Base-by-base conservation (phyloP, 169 alveolate species). In the Cryptosporidium canis region DNA sequence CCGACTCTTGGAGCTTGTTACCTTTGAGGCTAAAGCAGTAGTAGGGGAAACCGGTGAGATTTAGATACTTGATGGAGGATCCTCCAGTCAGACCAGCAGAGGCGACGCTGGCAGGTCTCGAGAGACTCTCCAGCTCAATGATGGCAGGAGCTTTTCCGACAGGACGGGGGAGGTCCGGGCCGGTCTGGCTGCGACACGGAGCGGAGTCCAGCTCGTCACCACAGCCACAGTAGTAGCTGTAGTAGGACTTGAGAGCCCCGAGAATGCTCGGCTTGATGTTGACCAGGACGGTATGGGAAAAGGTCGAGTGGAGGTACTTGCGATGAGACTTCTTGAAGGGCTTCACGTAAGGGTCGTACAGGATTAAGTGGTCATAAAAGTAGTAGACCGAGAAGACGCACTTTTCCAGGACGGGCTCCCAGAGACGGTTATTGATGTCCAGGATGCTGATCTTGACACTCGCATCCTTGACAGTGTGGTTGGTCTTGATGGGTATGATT, bases 331-430 rank as follows among this genome's bases (percentile, higher is more conserved):
- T 77, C 66, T 61, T 55, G 18, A 35, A 56, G 7, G 87, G 87
- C 33, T 33, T 77, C 1, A 61, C 87, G 27, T 77, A 77, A 12
- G 87, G 87, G 58, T 77, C 87, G 41, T 77, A 77, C 4, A 77
- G 71, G 37, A 77, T 77, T 58, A 61, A 39, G 24, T 77, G 70
- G 31, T 77, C 87, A 35, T 77, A 61, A 61, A 77, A 77, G 37
- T 77, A 77, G 6, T 77, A 61, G 14, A 77, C 55, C 2, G 87
- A 77, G 37, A 77, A 61, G 21, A 24, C 21, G n/a, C 87, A 77
- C 24, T 58, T 53, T 58, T 77, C 87, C 18, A 77, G 11, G 12
- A 77, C 35, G 16, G 87, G 87, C 18, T 77, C 87, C 87, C 65
- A 77, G 27, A 41, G 39, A 37, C 27, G 77, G 41, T 35, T 21